Base-by-base conservation (phyloP, 129 eudicot species). In the Tagetes erecta region DNA sequence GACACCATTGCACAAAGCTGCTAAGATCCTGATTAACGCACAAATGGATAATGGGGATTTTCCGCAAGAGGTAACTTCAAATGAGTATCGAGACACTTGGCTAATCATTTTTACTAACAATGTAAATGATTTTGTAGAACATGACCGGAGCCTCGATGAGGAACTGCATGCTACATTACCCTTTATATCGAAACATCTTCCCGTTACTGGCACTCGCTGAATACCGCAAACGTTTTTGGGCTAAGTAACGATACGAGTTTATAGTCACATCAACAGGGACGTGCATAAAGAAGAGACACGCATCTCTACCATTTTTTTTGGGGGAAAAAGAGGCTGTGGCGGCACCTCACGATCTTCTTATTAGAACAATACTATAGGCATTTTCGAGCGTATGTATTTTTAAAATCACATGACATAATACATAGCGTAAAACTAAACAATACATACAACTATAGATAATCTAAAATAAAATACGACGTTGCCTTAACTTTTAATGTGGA, bases 41-140 rank as follows among this genome's bases (percentile, higher is more conserved):
- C 86, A 83, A 4, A 78, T 83, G 86, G 80, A 68, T 53, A 46
- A 83, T 6, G 86, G 86, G 6, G 86, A 83, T 62, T 83, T 78
- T 35, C 83, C 86, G 0, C 83, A 78, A 4, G 68, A 82, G 80
- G 82, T 78, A 72, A 67, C 30, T 36, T 55, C 41, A 9, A 13
- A 3, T 14, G 47, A 7, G 14, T 38, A 38, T 38, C 58, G 1
- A 70, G 14, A 70, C 63, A 70, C 37, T 49, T 47, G 5, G 46
- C 59, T 50, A 49, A n/a, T 70, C 34, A 39, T 36, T 51, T 62
- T 6, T 3, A 36, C 49, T 74, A 36, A 74, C 40, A 36, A 74
- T 2, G 27, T 31, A 47, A 47, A 63, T 9, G 12, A 36, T 59
- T 6, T 8, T 41, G 20, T 51, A 81, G 85, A 76, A 81, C 52